Evolutionary conservation across 1,284 basidiomycete genomes (phyloP).

Genomic region (Cutaneotrichosporon arboriforme): DNA sequence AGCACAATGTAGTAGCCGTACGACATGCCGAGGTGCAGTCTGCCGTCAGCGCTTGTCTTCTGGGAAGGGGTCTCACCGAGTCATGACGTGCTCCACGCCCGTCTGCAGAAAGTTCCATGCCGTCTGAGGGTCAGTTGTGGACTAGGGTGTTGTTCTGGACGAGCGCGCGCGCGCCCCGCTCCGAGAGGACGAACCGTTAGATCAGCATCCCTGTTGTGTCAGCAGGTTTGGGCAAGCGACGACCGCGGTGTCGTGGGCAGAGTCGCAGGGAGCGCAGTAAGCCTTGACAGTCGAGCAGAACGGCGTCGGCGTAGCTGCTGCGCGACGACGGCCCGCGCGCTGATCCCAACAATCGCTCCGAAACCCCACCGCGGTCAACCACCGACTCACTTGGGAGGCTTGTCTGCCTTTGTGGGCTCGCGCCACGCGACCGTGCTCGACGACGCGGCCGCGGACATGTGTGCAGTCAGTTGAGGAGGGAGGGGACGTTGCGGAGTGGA

Average conservation of each 20-base stretch:
- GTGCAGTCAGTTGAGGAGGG: not conserved
- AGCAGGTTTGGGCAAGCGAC: conserved; percentile 7
- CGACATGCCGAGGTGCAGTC: conserved; percentile 78
- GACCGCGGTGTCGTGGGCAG: too few relatives aligned
- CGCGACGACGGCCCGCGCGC: too few relatives aligned
- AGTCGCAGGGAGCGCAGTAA: not conserved
- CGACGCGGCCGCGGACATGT: conserved; percentile 11
- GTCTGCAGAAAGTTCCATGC: conserved; percentile 84
- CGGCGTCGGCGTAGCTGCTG: too few relatives aligned
- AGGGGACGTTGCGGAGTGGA: not conserved
- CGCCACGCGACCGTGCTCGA: conserved; percentile 12
- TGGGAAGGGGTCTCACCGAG: conserved; percentile 47
- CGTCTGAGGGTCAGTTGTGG: conserved; percentile 54
- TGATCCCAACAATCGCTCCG: too few relatives aligned
- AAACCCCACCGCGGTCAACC: too few relatives aligned
- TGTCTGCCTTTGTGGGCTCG: conserved; percentile 23
- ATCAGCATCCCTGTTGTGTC: conserved; percentile 29
- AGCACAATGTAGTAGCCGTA: conserved; percentile 89
- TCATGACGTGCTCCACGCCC: conserved; percentile 92
- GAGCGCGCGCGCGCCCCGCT: not conserved
- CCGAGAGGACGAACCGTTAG: conserved; percentile 18
- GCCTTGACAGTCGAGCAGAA: not conserved
- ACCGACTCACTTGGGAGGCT: conserved; percentile 42
- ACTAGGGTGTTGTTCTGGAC: not conserved
- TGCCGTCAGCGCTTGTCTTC: not conserved